Percentiles rank a stretch among this genome's conserved stretches.
These are phyloP conservation scores for Backusella mclennaniae DNA, from an alignment of 192 early-diverging fungal species.

Conservation along the genomic window DNA sequence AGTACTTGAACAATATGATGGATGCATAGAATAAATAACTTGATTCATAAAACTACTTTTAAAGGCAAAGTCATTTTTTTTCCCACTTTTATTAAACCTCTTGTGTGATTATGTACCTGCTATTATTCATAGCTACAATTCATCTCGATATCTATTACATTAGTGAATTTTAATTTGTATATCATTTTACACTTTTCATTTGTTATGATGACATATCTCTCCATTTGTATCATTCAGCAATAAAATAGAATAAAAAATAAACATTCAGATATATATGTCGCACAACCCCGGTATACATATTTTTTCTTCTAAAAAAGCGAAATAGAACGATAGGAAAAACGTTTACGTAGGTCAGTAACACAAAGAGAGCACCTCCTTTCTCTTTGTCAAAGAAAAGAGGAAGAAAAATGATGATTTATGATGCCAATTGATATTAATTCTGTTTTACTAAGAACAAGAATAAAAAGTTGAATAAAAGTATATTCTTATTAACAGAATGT, in stretches of 20 bases:
- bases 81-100: background rate
- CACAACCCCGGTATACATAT: background rate
- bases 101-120: background rate
- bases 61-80: background rate
- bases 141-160: background rate
- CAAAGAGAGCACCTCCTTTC: background rate
- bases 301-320: background rate
- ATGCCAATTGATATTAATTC: slow-evolving; percentile 74
- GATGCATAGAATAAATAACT: background rate
- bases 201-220: background rate
- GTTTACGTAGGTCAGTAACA: background rate
- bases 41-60: background rate
- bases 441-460: slow-evolving; percentile 38
- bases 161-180: background rate
- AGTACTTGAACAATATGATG: background rate
- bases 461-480: background rate
- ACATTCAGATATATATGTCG: background rate
- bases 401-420: background rate
- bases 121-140: background rate
- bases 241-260: background rate
- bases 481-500: background rate
- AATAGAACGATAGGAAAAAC: background rate
- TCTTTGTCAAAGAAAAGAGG: background rate
- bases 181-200: background rate
- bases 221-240: background rate